phyloP scores from a whole-genome alignment of 768 basidiomycete species.

The Gymnopilus dilepis region DNA sequence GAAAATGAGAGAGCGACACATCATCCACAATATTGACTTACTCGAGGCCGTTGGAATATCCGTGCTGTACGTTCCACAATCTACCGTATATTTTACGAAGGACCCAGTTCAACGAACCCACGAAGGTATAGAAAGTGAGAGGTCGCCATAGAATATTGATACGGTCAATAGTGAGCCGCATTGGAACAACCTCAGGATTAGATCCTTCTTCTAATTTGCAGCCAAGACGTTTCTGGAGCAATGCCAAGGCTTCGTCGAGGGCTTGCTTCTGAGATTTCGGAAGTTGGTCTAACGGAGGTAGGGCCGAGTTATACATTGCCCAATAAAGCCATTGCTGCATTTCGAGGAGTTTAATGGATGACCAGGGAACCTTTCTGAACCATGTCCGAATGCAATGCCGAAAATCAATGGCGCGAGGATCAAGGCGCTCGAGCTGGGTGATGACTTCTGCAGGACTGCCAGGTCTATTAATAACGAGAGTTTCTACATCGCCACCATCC shows the following conservation, averaged over 20 bases:
- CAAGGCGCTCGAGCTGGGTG: constrained; percentile 58
- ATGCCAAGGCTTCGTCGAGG: constrained; percentile 62
- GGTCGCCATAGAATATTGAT: constrained; percentile 76
- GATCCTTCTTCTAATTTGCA: constrained; percentile 64
- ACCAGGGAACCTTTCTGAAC: constrained; percentile 82
- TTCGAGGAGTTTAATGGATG: constrained; percentile 64
- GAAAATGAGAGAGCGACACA: constrained; percentile 4
- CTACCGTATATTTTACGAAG: constrained; percentile 50
- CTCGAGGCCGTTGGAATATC: constrained; percentile 71
- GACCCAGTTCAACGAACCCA: constrained; percentile 53
- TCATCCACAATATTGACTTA: constrained; percentile 37
- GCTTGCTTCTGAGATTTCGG: constrained; percentile 49
- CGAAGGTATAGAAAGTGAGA: constrained; percentile 60
- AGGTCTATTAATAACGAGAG: constrained; percentile 51
- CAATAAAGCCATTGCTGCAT: constrained; percentile 82
- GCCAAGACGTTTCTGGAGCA: constrained; percentile 78
- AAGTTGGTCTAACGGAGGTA: constrained; percentile 56
- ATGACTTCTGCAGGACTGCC: constrained; percentile 67
- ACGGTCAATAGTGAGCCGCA: constrained; percentile 80
- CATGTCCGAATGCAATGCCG: constrained; percentile 72
- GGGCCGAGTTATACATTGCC: constrained; percentile 74
- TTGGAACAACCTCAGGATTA: constrained; percentile 53
- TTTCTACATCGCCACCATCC: constrained; percentile 60
- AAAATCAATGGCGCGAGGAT: constrained; percentile 78
- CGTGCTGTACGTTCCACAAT: constrained; percentile 48